Evolutionary conservation across 2,329 filamentous ascomycete species (phyloP), one percentile per base, ranked within the genome.

Genomic region (Rosellinia necatrix): DNA sequence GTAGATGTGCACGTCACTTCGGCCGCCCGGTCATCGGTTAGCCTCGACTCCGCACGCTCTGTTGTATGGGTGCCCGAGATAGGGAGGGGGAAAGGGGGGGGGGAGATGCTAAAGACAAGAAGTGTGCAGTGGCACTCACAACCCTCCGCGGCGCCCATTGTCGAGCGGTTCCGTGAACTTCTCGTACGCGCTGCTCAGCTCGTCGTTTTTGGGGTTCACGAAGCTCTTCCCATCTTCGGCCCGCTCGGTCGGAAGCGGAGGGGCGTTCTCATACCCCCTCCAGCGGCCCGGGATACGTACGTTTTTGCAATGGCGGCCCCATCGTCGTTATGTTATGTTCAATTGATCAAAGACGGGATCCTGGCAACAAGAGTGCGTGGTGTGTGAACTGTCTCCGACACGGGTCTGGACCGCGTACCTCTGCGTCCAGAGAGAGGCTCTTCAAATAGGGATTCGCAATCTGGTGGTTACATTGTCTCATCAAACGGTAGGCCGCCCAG

Each of bases 1-100:
- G 74, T 96, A 96, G 65, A 96, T 86, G 72, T 96, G 92, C 13
- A 96, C 74, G 69, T 96, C 92, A 63, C 82, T 86, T 49, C 3
- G 24, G 22, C 13, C 6, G n/a, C 21, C 25, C 46, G 40, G 38
- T 35, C 21, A n/a, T 30, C 3, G 13, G 30, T 34, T 34, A 34
- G 34, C 37, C 22, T 41, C 32, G 7, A 5, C 12, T 6, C 21
- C 21, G 12, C n/a, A 22, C 12, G 21, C 12, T 24, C 24, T 24
- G 6, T 38, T 40, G 9, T 10, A 22, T 40, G 2, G 6, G 12
- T 6, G 17, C 32, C 6, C 13, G 32, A 15, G 10, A n/a, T 15
- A 15, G 32, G 13, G 9, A 2, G 3, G 6, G 8, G 13, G n/a
- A n/a, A n/a, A 35, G 13, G 8, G 32, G n/a, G 13, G 3, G 32